Evolutionary conservation across 805 yeast species (phyloP), one percentile per base, ranked within the genome.

Genomic region (Maudiozyma bulderi): DNA sequence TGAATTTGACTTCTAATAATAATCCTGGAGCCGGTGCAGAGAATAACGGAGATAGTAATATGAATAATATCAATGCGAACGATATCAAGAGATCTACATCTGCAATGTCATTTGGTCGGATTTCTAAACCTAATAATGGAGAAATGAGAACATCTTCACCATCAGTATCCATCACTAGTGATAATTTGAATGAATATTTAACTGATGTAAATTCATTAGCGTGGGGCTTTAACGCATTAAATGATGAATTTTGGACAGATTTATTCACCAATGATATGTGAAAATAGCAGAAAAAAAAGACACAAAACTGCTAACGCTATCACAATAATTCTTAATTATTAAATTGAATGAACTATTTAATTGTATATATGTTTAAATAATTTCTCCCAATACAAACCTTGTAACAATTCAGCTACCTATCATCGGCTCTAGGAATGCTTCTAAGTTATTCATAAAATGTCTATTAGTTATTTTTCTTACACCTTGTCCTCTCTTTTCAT

Each of bases 181-280:
- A 62, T 30, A 64, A 57, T n/a, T 43, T 57, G 37, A 58, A 53
- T 46, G 60, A 57, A n/a, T 57, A 55, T 45, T 42, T 64, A 52
- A 61, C 70, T 7, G 67, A 62, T 52, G 63, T 67, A 0, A 67
- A 68, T 47, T 67, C 73, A 45, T 56, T 72, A 20, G 78, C 76
- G 43, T 68, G 69, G 55, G 77, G 81, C 9, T 74, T 73, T 44
- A 72, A 74, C 68, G 75, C 80, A 8, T 62, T 82, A 35, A 80
- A 78, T 50, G 89, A 82, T 57, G 89, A 83, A 58, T 80, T 83
- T 56, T 83, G 89, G 89, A 73, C 80, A 35, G 85, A 82, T 48
- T 52, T 64, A 38, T 54, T 62, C 32, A 48, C 53, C 37, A 54
- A 55, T 40, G 53, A 51, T 38, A 50, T 53, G 52, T 57, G 52